Base-by-base conservation (phyloP, 2,329 filamentous ascomycete species). In the Aspergillus pseudotamarii region DNA sequence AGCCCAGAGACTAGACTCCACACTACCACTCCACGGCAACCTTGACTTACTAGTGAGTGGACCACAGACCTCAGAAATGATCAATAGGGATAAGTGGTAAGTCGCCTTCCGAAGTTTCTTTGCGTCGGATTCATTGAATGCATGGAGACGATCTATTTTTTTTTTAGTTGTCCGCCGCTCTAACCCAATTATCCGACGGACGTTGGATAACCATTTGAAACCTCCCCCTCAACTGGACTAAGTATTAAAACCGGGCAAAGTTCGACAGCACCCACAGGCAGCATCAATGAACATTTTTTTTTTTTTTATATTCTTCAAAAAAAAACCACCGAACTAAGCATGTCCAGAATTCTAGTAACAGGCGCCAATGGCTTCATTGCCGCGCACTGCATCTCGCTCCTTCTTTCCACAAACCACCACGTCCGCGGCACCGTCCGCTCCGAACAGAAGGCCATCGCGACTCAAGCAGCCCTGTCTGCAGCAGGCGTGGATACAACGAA, bases 321-420 rank as follows among this genome's bases (percentile, higher is more conserved):
- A 14, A 23, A 32, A 48, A 1, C n/a, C 21, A 30, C 16, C 43
- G 16, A 10, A 46, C 2, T 26, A 58, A 53, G 6, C 16, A 70
- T 68, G 64, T 28, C 61, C 21, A 55, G 58, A 14, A 57, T 69
- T 9, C 68, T 72, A 21, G 57, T 72, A 1, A 72, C 70, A 16
- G 70, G 70, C 30, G 70, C 66, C 23, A 71, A 71, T 32, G 69
- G 69, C 30, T 72, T 72, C 59, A 71, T 72, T 56, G 70, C 66
- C 43, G 68, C 70, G 14, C 69, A 72, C 56, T 68, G 66, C 60
- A 71, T 72, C 58, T 59, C 65, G 2, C 61, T 57, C 21, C 64
- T 72, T 10, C 59, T 72, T 16, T 48, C 58, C 21, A 53, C 48
- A 4, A 51, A 60, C n/a, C 61, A 68, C 26, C 53, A 26, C 28